Evolutionary conservation across 352 stramenopile species (phyloP).

Genomic region (Globisporangium parvum): DNA sequence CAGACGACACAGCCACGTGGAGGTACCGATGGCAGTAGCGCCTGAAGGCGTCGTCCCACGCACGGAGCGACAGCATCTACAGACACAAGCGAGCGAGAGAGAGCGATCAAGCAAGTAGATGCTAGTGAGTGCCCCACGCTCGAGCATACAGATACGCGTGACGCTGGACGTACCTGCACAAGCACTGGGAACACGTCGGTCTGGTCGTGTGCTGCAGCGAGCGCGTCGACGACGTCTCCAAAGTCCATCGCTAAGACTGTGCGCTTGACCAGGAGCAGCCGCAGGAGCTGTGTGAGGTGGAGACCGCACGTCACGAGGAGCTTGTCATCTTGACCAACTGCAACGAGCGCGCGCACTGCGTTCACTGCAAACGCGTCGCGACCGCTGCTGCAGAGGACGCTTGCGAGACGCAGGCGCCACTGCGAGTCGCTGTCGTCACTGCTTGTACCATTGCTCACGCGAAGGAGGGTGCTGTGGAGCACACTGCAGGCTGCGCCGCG

Average conservation of each 20-base stretch:
- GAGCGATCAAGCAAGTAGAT: neutral
- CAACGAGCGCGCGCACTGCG: constrained; percentile 15
- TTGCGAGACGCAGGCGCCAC: constrained; percentile 14
- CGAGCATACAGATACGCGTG: neutral
- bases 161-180: constrained; percentile 24
- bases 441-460: no score
- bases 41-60: constrained; percentile 28
- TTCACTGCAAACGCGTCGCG: constrained; percentile 13
- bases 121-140: no score
- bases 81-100: neutral
- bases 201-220: constrained; percentile 22
- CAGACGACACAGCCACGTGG: constrained; percentile 13
- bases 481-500: constrained; percentile 32
- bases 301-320: constrained; percentile 18
- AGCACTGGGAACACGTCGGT: constrained; percentile 29
- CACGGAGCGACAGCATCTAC: constrained; percentile 35
- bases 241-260: constrained; percentile 19
- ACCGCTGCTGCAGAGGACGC: constrained; percentile 13
- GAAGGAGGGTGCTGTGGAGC: constrained; percentile 25
- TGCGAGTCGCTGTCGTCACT: constrained; percentile 12
- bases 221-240: constrained; percentile 21
- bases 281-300: constrained; percentile 25
- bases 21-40: constrained; percentile 23
- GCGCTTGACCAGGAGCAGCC: constrained; percentile 21
- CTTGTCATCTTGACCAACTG: constrained; percentile 25